Evolutionary conservation across 73 alveolate genomes (phyloP).

Genomic region (Blepharisma stoltei): DNA sequence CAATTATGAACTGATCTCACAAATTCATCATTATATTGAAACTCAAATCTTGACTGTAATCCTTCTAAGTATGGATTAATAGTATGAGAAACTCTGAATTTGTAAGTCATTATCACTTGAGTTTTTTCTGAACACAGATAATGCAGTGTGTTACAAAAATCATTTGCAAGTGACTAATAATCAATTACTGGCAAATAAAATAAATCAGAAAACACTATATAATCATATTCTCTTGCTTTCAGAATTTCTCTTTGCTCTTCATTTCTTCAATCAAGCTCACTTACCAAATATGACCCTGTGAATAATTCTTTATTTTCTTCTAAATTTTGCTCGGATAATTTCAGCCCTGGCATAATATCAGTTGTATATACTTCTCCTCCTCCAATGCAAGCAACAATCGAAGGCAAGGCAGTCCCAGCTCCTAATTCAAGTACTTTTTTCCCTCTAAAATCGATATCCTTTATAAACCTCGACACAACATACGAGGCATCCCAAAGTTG

Average conservation of each 20-base stretch:
- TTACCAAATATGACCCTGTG: neutral
- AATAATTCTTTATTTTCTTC: neutral
- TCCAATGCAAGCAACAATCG: neutral
- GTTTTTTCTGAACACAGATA: neutral
- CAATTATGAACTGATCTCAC: too few relatives aligned
- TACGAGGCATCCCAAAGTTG: slow-evolving; percentile 13
- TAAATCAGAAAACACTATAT: slow-evolving; percentile 9
- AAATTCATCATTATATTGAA: too few relatives aligned
- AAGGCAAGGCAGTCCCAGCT: slow-evolving; percentile 21
- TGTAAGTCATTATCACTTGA: neutral
- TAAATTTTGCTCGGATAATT: neutral
- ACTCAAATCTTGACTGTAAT: neutral
- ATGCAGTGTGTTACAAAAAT: neutral
- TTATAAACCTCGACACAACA: neutral
- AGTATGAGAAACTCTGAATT: neutral
- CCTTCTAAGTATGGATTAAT: slow-evolving; percentile 3
- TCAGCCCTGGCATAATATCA: neutral
- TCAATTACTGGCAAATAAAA: slow-evolving; percentile 6
- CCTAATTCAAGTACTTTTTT: slow-evolving; percentile 20
- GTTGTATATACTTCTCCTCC: slow-evolving; percentile 15
- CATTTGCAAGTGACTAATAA: slow-evolving; percentile 9
- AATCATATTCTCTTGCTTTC: neutral
- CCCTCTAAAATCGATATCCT: neutral
- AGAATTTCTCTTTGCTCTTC: neutral
- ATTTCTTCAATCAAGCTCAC: slow-evolving; percentile 5